Evolutionary conservation across 1,284 basidiomycete genomes (phyloP).

Genomic region (Phenoliferia sp.): DNA sequence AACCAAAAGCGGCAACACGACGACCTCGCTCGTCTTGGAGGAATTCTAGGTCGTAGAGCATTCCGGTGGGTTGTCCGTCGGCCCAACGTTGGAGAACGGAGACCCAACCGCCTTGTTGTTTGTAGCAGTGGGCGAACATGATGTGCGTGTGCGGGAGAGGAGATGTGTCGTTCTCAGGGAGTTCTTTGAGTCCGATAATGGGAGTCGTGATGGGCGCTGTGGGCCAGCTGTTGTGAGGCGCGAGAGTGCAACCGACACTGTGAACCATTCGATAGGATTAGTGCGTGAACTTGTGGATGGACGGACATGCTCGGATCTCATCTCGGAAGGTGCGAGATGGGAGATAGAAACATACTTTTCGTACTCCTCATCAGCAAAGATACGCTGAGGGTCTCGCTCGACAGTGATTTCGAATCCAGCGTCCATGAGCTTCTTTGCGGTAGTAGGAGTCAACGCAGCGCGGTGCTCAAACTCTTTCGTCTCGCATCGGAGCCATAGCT

Average conservation of each 20-base stretch:
- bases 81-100: slow-evolving; percentile 82
- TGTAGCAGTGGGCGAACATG: slow-evolving; percentile 99
- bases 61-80: slow-evolving; percentile 64
- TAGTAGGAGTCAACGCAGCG: slow-evolving; percentile 88
- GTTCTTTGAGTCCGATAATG: slow-evolving; percentile 96
- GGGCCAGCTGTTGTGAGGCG: slow-evolving; percentile 86
- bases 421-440: slow-evolving; percentile 83
- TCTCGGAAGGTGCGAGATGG: not conserved
- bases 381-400: slow-evolving; percentile 89
- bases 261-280: not conserved
- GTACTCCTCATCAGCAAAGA: slow-evolving; percentile 92
- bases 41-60: slow-evolving; percentile 96
- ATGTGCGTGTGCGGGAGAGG: slow-evolving; percentile 92
- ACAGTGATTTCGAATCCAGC: slow-evolving; percentile 88
- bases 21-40: slow-evolving; percentile 77
- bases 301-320: not conserved
- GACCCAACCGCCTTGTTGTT: slow-evolving; percentile 90
- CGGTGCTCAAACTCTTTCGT: slow-evolving; percentile 91
- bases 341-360: slow-evolving; percentile 62
- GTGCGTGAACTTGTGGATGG: not conserved
- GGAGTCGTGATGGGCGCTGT: slow-evolving; percentile 66
- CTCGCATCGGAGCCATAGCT: slow-evolving; percentile 69
- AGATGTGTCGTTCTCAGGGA: slow-evolving; percentile 66
- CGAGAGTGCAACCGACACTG: slow-evolving; percentile 85
- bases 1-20: slow-evolving; percentile 98